phyloP scores from a whole-genome alignment of 805 yeast genomes.

The Wickerhamiella allomyrinae region DNA sequence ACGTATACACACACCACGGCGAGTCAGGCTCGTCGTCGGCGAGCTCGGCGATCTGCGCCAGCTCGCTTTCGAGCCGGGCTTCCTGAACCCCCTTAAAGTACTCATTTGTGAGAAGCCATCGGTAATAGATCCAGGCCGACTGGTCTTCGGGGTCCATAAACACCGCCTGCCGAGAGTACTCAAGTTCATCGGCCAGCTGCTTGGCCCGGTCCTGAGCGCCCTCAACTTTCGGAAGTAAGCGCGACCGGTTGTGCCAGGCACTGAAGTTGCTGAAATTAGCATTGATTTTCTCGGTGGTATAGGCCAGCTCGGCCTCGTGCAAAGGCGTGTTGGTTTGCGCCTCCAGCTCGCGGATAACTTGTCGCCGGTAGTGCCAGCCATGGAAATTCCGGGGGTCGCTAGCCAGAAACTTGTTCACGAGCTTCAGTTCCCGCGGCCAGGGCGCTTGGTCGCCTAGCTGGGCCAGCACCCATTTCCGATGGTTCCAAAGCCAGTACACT shows the following conservation, averaged over 20 bases:
- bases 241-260: conserved; percentile 87
- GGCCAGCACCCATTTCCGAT: conserved; percentile 68
- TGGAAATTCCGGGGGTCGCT: conserved; percentile 78
- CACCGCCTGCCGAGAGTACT: conserved; percentile 64
- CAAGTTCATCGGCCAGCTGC: conserved; percentile 40
- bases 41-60: conserved; percentile 41
- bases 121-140: conserved; percentile 78
- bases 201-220: conserved; percentile 15
- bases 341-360: conserved; percentile 33
- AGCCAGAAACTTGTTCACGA: conserved; percentile 54
- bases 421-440: conserved; percentile 57
- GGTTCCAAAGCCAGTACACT: conserved; percentile 95
- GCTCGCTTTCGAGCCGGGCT: conserved; percentile 32
- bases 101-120: conserved; percentile 49
- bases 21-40: conserved; percentile 63
- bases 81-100: conserved; percentile 25
- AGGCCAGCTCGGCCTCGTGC: conserved; percentile 47
- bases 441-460: conserved; percentile 25
- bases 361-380: conserved; percentile 90
- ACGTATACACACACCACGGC: conserved; percentile 54
- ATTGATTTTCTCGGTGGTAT: conserved; percentile 66
- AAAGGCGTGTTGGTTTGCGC: conserved; percentile 23
- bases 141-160: conserved; percentile 91
- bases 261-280: conserved; percentile 81
- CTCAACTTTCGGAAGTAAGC: conserved; percentile 44